Conservation (phyloP, 495 filamentous ascomycete species). For the Physcia stellaris region DNA sequence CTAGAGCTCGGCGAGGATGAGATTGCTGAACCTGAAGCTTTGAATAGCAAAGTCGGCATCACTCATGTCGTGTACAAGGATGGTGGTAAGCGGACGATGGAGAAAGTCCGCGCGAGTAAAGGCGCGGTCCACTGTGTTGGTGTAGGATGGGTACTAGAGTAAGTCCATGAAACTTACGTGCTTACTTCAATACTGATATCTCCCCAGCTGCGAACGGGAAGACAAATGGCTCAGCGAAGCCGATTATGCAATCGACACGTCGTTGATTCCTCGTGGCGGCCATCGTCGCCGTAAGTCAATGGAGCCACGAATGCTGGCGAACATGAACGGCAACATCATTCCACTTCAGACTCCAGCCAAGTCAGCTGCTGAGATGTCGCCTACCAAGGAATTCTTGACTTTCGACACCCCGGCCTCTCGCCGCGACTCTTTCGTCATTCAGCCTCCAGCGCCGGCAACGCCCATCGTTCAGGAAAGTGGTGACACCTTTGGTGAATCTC, state of each 20-base stretch:
- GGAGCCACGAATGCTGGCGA: conserved; percentile 69
- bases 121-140: conserved; percentile 74
- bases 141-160: conserved; percentile 81
- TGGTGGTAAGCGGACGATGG: conserved; percentile 70
- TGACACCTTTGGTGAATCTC: conserved; percentile 24
- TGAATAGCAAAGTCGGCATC: conserved; percentile 55
- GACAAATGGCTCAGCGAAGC: conserved; percentile 60
- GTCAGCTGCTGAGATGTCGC: conserved; percentile 13
- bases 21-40: conserved; percentile 3
- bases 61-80: conserved; percentile 96
- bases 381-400: conserved; percentile 25
- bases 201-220: conserved; percentile 61
- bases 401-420: conserved; percentile 32
- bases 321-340: conserved; percentile 52
- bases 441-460: conserved; percentile 11
- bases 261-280: conserved; percentile 60
- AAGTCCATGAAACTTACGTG: conserved; percentile 28
- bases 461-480: conserved; percentile 11
- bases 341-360: conserved; percentile 25
- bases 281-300: conserved; percentile 76
- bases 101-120: conserved; percentile 65
- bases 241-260: conserved; percentile 57
- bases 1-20: background rate
- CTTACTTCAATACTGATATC: conserved; percentile 20
- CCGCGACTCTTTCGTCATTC: conserved; percentile 35